Conservation (phyloP, 345 rosid species). For the Euclidium syriacum region DNA sequence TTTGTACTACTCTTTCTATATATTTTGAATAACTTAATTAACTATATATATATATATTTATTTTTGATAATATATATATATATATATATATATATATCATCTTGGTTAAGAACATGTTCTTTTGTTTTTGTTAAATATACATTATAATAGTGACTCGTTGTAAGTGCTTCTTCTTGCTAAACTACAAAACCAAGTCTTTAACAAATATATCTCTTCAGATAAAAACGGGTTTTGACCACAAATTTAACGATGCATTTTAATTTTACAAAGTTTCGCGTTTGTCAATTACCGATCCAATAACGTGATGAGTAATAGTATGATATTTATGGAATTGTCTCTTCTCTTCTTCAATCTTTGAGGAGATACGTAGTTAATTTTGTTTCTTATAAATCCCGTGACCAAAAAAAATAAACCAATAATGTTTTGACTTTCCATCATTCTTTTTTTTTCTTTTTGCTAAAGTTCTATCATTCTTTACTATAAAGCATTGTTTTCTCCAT, state of each 20-base stretch:
- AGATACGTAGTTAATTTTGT: background rate
- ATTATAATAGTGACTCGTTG: background rate
- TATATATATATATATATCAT: too few relatives aligned
- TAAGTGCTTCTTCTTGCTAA: background rate
- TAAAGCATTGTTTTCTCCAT: slow-evolving; percentile 4
- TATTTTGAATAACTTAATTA: background rate
- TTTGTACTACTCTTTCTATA: background rate
- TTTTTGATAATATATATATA: too few relatives aligned
- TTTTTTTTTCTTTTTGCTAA: too few relatives aligned
- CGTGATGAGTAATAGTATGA: background rate
- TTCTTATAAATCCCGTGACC: too few relatives aligned
- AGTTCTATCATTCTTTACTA: background rate
- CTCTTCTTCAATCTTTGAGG: background rate
- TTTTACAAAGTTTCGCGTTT: background rate
- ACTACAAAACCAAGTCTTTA: background rate
- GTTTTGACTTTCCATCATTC: background rate
- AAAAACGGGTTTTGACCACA: background rate
- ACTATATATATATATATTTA: too few relatives aligned
- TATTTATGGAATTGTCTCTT: background rate
- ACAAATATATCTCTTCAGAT: background rate
- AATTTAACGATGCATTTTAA: background rate
- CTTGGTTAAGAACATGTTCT: background rate
- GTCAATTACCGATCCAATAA: background rate
- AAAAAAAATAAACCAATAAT: too few relatives aligned
- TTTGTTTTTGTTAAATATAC: background rate